Percentiles rank a stretch among this genome's conserved stretches.
Evolutionary conservation across 345 rosid genomes (phyloP).

Genomic region (Pelargonium nanum): DNA sequence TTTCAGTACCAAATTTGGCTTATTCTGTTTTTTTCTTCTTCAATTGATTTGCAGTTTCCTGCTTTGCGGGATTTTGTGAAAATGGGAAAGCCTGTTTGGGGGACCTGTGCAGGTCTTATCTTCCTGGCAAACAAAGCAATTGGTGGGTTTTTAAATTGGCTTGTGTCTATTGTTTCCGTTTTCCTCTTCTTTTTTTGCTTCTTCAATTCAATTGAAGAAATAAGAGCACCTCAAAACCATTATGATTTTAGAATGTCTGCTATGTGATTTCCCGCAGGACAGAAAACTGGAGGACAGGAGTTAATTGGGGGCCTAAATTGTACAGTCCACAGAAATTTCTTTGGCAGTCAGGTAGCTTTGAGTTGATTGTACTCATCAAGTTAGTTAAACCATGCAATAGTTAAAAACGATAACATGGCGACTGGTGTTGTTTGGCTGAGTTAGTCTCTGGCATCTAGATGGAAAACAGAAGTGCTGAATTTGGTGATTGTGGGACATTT

Average conservation of each 20-base stretch:
- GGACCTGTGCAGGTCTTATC: conserved; percentile 95
- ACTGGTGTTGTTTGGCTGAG: neutral
- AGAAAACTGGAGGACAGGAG: conserved; percentile 88
- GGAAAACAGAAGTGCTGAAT: neutral
- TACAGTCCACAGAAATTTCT: conserved; percentile 75
- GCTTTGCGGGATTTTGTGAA: conserved; percentile 82
- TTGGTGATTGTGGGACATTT: neutral
- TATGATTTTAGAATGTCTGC: neutral
- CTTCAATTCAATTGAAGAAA: neutral
- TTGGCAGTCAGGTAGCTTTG: conserved; percentile 80
- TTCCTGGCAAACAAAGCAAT: conserved; percentile 75
- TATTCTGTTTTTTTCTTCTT: conserved; percentile 5
- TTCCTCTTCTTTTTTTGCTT: neutral
- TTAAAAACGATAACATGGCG: neutral
- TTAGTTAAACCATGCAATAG: neutral
- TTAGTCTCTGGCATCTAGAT: neutral
- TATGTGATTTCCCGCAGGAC: conserved; percentile 43
- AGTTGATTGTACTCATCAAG: neutral
- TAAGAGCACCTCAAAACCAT: neutral
- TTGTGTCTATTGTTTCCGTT: neutral
- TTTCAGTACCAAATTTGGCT: neutral
- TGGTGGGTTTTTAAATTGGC: conserved; percentile 38
- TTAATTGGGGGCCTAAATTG: conserved; percentile 85
- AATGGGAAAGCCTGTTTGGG: conserved; percentile 93
- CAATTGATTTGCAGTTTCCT: conserved; percentile 50